Conservation (phyloP, 306 rosid species). For the Citrullus colocynthis region DNA sequence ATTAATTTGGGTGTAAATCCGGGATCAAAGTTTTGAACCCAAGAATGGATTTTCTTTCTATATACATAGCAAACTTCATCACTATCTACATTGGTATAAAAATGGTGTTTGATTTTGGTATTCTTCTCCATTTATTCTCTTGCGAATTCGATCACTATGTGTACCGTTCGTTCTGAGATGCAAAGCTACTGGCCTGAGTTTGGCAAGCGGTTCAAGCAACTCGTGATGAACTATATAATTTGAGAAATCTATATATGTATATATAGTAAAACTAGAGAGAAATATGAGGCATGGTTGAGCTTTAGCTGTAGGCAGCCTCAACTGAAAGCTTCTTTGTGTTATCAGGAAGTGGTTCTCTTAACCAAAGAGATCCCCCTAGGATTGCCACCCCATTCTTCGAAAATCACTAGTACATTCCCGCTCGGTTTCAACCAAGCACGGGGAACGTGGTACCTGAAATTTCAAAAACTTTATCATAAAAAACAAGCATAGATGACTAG, state of each 20-base stretch:
- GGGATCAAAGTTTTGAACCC: constrained; percentile 4
- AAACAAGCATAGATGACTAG: too few relatives aligned
- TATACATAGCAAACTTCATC: constrained; percentile 30
- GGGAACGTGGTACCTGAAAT: constrained; percentile 88
- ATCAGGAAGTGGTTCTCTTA: constrained; percentile 53
- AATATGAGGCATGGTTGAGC: constrained; percentile 13
- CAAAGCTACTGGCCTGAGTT: neutral
- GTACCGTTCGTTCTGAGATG: neutral
- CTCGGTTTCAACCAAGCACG: constrained; percentile 65
- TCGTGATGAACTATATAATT: constrained; percentile 4
- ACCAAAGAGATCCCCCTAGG: constrained; percentile 58
- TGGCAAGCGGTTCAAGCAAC: neutral
- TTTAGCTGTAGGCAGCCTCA: constrained; percentile 43
- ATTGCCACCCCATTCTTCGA: constrained; percentile 93
- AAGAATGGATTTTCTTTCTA: constrained; percentile 17
- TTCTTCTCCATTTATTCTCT: constrained; percentile 9
- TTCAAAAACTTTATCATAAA: too few relatives aligned
- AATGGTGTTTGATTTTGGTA: constrained; percentile 4
- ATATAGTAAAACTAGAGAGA: constrained; percentile 3
- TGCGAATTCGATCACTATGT: neutral
- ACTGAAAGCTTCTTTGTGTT: constrained; percentile 35
- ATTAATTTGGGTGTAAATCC: neutral
- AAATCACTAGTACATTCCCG: constrained; percentile 61
- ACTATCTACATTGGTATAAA: constrained; percentile 27
- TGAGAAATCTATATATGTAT: neutral